These are phyloP conservation scores for Phaseolus coccineus DNA, from an alignment of 331 rosid species.

Conservation along the genomic window DNA sequence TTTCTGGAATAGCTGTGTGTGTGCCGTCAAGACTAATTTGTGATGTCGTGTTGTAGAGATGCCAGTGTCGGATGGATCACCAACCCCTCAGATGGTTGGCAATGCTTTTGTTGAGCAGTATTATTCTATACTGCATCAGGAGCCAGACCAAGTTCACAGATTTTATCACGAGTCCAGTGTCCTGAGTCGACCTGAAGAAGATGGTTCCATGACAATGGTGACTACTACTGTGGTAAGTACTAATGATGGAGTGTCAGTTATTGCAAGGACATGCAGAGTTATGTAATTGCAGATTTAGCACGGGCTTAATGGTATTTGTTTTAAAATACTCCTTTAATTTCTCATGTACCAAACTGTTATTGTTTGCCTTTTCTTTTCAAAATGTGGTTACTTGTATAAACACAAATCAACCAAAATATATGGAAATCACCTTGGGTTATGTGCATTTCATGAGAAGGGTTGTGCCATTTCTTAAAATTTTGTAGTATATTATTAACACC, in stretches of 20 bases:
- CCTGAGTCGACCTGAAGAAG: conserved; percentile 68
- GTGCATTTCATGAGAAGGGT: not conserved
- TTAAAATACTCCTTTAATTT: not conserved
- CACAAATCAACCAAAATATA: not conserved
- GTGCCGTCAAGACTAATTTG: not conserved
- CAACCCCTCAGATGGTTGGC: conserved; percentile 59
- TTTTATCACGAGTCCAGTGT: conserved; percentile 66
- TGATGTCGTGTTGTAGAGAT: conserved; percentile 55
- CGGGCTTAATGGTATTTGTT: not conserved
- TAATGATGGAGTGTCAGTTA: not conserved
- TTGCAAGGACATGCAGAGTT: not conserved
- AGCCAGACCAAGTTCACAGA: conserved; percentile 54
- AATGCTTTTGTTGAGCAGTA: conserved; percentile 69
- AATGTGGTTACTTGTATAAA: not conserved
- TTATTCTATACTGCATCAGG: conserved; percentile 51
- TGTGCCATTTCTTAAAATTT: not conserved
- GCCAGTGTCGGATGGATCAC: conserved; percentile 53
- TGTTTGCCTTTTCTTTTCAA: not conserved
- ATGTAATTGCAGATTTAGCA: not conserved
- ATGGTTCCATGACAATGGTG: conserved; percentile 57
- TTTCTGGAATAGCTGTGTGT: not conserved
- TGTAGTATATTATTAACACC: not conserved
- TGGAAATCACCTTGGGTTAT: not conserved
- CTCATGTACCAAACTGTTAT: not conserved
- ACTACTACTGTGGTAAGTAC: conserved; percentile 61